phyloP scores from a whole-genome alignment of 75 land plant genomes.

The Isoetes taiwanensis region DNA sequence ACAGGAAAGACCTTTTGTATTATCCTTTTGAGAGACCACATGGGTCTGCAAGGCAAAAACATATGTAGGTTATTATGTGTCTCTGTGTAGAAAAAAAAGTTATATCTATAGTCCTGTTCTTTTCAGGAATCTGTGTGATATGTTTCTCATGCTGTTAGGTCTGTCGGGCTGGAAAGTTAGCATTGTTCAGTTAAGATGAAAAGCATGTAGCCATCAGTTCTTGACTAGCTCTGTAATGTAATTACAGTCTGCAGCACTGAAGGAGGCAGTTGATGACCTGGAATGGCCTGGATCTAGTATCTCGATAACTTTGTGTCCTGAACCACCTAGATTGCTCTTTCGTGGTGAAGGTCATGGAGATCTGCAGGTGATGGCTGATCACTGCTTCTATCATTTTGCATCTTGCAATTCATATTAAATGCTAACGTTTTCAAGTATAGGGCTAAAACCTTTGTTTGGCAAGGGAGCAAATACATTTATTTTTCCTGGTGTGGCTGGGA shows the following conservation, averaged over 20 bases:
- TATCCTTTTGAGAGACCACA: too few species aligned
- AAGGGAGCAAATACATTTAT: too few species aligned
- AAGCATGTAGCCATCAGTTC: background rate
- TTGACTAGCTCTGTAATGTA: background rate
- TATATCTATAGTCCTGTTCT: background rate
- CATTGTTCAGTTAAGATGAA: background rate
- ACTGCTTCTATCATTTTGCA: too few species aligned
- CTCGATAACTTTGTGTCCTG: conserved; percentile 42
- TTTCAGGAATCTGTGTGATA: background rate
- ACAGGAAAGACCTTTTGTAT: too few species aligned
- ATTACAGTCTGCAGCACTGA: conserved; percentile 68
- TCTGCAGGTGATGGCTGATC: conserved; percentile 50
- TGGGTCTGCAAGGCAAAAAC: too few species aligned
- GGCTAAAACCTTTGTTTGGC: too few species aligned
- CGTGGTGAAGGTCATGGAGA: conserved; percentile 93
- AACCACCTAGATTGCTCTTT: conserved; percentile 66
- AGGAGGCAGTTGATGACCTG: conserved; percentile 87
- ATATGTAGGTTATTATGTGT: too few species aligned
- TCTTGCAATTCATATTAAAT: too few species aligned
- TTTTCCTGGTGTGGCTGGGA: too few species aligned
- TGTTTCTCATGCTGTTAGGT: background rate
- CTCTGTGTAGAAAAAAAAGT: background rate
- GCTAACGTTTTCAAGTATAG: too few species aligned
- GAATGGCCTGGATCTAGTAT: conserved; percentile 97
- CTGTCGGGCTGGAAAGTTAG: background rate